Evolutionary conservation across 1,284 basidiomycete genomes (phyloP), one percentile per base, ranked within the genome.

Genomic region (Ustilago loliicola): DNA sequence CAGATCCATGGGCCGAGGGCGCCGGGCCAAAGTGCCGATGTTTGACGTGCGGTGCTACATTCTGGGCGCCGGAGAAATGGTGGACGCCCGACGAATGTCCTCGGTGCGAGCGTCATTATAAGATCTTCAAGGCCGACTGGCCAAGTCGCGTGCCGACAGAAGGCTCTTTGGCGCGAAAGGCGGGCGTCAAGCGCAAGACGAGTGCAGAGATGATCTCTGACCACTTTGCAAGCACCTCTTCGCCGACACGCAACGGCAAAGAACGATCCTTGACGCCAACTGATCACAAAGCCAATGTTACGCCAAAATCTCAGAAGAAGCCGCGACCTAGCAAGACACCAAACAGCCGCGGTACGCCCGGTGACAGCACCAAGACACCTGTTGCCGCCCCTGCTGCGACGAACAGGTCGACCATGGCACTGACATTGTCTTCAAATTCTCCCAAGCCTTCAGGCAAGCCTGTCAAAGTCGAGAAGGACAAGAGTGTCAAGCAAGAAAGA

Each of bases 111-210:
- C 77, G 85, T 21, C 85, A 86, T 59, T 85, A 84, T 71, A 81
- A 81, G 60, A 83, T 86, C 60, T 86, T 80, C 75, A 83, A 84
- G 53, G 80, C 75, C 11, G 84, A 85, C 56, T 86, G 85, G 85
- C 85, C 85, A 8, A 60, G 65, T 0, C 75, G 78, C 11, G 62
- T 78, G 19, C 76, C 76, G 10, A 78, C 76, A 47, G 76, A 78
- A 42, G 72, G 68, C 6, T 30, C 61, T 1, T 23, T 75, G 52
- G 66, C 62, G 25, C 61, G 67, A 10, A 79, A 69, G 38, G 69
- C 64, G 15, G 70, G 72, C 25, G 66, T 76, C 27, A 76, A 76
- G 69, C 61, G 67, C 45, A 72, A 68, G 45, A 53, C 74, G 13
- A 77, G 74, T 38, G 47, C 74, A 27, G 74, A 77, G 59, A 61